These are phyloP conservation scores for Aspergillus alliaceus DNA, from an alignment of 2,329 filamentous ascomycete species.

Conservation along the genomic window DNA sequence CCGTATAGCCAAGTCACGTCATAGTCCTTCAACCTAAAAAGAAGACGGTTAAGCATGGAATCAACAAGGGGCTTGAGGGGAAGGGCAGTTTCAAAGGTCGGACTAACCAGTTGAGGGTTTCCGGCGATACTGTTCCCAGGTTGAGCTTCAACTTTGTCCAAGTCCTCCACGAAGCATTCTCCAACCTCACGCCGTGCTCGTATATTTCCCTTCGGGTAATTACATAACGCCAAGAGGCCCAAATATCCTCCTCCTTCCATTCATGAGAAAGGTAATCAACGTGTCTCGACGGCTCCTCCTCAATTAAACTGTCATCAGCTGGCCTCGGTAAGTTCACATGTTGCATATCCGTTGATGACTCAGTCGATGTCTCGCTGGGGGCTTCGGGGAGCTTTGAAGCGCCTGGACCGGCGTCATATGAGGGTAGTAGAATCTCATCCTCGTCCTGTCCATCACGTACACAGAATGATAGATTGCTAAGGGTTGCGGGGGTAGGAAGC, in stretches of 20 bases:
- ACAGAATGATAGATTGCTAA: conserved; percentile 40
- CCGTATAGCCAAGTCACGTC: conserved; percentile 98
- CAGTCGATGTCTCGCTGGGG: conserved; percentile 22
- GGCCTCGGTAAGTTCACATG: conserved; percentile 61
- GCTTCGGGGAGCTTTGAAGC: conserved; percentile 44
- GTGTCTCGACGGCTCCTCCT: conserved; percentile 74
- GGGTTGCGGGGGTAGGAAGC: conserved; percentile 38
- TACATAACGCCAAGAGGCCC: conserved; percentile 95
- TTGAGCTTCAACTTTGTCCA: conserved; percentile 93
- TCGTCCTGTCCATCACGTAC: conserved; percentile 26
- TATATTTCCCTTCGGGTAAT: conserved; percentile 76
- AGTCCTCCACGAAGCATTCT: conserved; percentile 96
- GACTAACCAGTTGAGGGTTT: conserved; percentile 87
- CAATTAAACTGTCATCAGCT: conserved; percentile 77
- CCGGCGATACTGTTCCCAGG: conserved; percentile 82
- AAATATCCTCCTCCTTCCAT: conserved; percentile 94
- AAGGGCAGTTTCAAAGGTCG: background rate
- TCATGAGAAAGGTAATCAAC: conserved; percentile 95
- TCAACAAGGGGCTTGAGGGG: background rate
- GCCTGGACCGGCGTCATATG: conserved; percentile 47
- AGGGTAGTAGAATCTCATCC: conserved; percentile 44
- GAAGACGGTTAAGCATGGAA: conserved; percentile 8
- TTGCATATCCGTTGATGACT: conserved; percentile 45
- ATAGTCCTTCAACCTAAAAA: conserved; percentile 88
- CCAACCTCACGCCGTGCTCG: conserved; percentile 75